A percentile compares a stretch with the other conserved stretches of the same genome.
phyloP scores from a whole-genome alignment of 306 rosid species.

The Pterocarpus macrocarpus region DNA sequence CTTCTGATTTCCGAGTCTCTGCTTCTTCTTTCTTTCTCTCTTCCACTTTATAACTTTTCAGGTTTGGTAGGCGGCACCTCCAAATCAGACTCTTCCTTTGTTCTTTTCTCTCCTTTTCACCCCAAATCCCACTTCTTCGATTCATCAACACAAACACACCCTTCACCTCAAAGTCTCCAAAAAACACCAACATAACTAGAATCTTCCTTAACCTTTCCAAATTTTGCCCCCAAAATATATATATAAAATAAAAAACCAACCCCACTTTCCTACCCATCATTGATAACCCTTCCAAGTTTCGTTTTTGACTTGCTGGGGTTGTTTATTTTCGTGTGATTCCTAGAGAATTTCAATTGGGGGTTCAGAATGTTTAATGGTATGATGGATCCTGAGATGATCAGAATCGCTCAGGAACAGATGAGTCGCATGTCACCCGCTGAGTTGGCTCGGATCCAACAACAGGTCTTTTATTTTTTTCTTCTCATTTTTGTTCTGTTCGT shows the following conservation, averaged over 20 bases:
- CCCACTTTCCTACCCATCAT: constrained; percentile 25
- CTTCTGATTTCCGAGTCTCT: background rate
- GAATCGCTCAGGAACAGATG: constrained; percentile 97
- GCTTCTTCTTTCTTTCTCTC: background rate
- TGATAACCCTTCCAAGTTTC: background rate
- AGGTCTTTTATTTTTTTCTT: constrained; percentile 51
- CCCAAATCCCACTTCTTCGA: background rate
- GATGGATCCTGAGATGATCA: constrained; percentile 96
- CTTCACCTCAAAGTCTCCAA: constrained; percentile 19
- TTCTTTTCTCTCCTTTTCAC: background rate
- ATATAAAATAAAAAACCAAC: background rate
- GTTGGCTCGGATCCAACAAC: constrained; percentile 90
- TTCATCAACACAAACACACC: constrained; percentile 14
- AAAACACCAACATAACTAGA: constrained; percentile 5
- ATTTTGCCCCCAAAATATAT: background rate
- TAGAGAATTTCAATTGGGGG: background rate
- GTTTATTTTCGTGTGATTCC: background rate
- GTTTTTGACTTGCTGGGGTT: constrained; percentile 39
- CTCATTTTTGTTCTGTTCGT: background rate
- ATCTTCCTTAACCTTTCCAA: constrained; percentile 13
- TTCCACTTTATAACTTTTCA: constrained; percentile 12
- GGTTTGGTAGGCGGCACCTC: constrained; percentile 65
- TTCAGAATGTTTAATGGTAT: constrained; percentile 60
- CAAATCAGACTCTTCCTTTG: constrained; percentile 49
- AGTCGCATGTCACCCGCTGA: constrained; percentile 97